Percentiles rank a stretch among this genome's conserved stretches.
Conservation (phyloP, 2,329 filamentous ascomycete genomes). For the Ambrosiella cleistominuta region DNA sequence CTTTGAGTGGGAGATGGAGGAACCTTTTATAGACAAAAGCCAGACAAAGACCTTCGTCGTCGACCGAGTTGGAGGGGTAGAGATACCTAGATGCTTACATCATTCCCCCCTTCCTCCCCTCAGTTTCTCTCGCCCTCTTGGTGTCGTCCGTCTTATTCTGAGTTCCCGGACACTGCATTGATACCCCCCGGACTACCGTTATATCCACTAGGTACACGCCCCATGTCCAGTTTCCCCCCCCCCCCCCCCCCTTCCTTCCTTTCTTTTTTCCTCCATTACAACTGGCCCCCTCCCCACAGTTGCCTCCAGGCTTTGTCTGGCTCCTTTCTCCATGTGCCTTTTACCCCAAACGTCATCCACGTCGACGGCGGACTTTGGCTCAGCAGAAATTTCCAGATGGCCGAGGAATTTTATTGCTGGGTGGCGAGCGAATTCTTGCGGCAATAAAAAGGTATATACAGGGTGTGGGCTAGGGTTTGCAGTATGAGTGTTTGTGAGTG, state of each 20-base stretch:
- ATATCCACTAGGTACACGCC: not conserved
- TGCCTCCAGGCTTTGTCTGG: not conserved
- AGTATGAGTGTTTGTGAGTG: not conserved
- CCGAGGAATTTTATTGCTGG: not conserved
- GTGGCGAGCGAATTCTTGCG: not conserved
- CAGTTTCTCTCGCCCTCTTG: not conserved
- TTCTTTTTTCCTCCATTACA: not conserved
- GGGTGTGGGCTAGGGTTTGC: not conserved
- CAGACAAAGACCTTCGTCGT: not conserved
- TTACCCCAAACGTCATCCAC: conserved; percentile 4
- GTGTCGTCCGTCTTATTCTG: not conserved
- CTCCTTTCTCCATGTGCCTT: not conserved
- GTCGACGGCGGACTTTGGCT: not conserved
- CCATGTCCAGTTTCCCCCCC: not conserved
- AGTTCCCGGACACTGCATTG: not conserved
- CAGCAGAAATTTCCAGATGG: conserved; percentile 1
- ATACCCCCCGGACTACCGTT: not conserved
- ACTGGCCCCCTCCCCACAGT: not conserved
- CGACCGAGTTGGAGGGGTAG: not conserved
- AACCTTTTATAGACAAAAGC: conserved; percentile 7
- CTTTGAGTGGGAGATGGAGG: not conserved
- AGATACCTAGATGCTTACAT: not conserved
- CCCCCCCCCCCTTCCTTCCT: not conserved
- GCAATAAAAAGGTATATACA: not conserved
- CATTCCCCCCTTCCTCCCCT: not conserved